Base-by-base conservation (phyloP, 352 stramenopile genomes). In the Phytophthora crassamura region DNA sequence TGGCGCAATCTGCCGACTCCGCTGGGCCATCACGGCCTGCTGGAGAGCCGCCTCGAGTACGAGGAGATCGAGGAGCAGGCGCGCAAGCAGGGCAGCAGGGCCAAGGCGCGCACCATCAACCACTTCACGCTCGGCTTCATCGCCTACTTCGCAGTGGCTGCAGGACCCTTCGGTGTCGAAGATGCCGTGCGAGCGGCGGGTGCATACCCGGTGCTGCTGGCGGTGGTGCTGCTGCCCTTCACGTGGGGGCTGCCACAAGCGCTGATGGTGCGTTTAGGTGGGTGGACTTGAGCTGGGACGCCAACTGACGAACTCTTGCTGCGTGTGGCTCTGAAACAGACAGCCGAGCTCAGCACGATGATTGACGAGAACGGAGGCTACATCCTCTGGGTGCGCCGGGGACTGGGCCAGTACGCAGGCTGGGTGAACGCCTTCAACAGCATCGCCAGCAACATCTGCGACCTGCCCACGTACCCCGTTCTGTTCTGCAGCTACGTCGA, bases 391-490 rank as follows among this genome's bases (percentile, higher is more conserved):
- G 87, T 95, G n/a, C 84, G 82, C 11, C 82, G 84, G 10, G 85
- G 84, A 8, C 59, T 95, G 12, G 87, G 87, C n/a, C 69, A 91
- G 50, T 95, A 89, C 43, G 84, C 85, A 11, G 87, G 87, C 35
- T 95, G 86, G 84, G 58, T 95, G 43, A 95, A 95, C 65, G 84
- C 85, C 35, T 92, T 92, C 62, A 95, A 95, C 62, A 90, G 77
- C 38, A 89, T 95, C 32, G 83, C 82, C 40, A 93, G 83, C 74
- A 95, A 95, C 59, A 72, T 94, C 18, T 95, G 83, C 59, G 87
- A 95, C 59, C 61, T 95, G 63, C 87, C 87, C 15, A 93, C 84
- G 34, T 95, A 95, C 47, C 85, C 87, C 0, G 87, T 95, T 51
- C 77, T 95, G 14, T 93, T 94, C 36, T 92, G 83, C 82, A 93